Percentiles rank a stretch among this genome's conserved stretches.
Conservation (phyloP, 768 basidiomycete species). For the Trametes villosa region DNA sequence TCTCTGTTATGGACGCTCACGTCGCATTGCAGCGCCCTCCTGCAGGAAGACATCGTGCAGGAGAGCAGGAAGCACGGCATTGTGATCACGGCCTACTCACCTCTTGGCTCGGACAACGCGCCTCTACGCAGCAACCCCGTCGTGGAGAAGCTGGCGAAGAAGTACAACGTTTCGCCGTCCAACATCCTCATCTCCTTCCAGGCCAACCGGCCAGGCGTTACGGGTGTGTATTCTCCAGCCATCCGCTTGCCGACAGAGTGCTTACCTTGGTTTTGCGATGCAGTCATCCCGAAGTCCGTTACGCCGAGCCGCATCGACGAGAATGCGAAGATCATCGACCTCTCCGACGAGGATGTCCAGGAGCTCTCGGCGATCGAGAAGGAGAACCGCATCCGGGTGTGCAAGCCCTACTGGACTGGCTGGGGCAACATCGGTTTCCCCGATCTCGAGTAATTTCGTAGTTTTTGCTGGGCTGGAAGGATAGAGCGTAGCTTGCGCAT, state of each 20-base stretch:
- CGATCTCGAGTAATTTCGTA: constrained; percentile 16
- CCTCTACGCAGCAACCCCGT: constrained; percentile 65
- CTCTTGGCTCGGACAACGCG: constrained; percentile 72
- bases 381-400: constrained; percentile 64
- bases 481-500: not conserved
- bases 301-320: constrained; percentile 65
- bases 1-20: not conserved
- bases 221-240: constrained; percentile 39
- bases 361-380: constrained; percentile 65
- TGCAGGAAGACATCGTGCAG: constrained; percentile 66
- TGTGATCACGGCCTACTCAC: constrained; percentile 76
- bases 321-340: constrained; percentile 64
- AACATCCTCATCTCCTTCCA: constrained; percentile 75
- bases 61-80: constrained; percentile 69
- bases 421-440: constrained; percentile 67
- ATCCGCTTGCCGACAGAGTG: not conserved
- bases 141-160: constrained; percentile 64
- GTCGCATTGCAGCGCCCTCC: constrained; percentile 50
- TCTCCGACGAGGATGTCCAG: constrained; percentile 62
- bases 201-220: constrained; percentile 64
- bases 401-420: constrained; percentile 66
- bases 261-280: constrained; percentile 20
- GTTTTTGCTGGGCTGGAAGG: not conserved
- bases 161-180: constrained; percentile 61
- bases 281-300: constrained; percentile 79